phyloP scores from a whole-genome alignment of 2,329 filamentous ascomycete species.

The Pestalotiopsis sp. region DNA sequence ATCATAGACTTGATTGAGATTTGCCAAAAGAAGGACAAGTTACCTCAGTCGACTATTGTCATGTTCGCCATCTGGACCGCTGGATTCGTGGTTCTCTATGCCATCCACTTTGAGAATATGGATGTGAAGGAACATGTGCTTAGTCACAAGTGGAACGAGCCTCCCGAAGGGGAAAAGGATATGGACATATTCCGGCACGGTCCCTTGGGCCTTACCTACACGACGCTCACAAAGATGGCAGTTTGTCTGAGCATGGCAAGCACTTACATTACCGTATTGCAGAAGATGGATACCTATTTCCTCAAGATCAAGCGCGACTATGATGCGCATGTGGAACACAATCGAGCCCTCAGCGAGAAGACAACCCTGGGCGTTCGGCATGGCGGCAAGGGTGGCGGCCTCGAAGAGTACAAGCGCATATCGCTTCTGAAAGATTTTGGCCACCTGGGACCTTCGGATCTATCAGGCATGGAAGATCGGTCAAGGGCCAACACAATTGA shows the following conservation, averaged over 20 bases:
- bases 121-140: constrained; percentile 59
- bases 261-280: constrained; percentile 55
- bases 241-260: constrained; percentile 57
- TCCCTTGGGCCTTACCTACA: constrained; percentile 48
- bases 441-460: constrained; percentile 36
- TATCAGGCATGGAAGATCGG: constrained; percentile 28
- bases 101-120: constrained; percentile 69
- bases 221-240: constrained; percentile 53
- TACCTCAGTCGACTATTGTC: constrained; percentile 69
- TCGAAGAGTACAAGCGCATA: constrained; percentile 54
- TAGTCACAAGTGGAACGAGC: constrained; percentile 35
- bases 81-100: constrained; percentile 67
- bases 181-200: constrained; percentile 36
- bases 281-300: constrained; percentile 56
- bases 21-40: constrained; percentile 58
- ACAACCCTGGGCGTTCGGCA: constrained; percentile 40
- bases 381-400: constrained; percentile 48
- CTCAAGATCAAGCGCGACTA: constrained; percentile 52
- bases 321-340: constrained; percentile 29
- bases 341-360: constrained; percentile 24
- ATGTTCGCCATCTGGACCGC: constrained; percentile 70
- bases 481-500: constrained; percentile 33
- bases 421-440: constrained; percentile 46
- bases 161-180: constrained; percentile 18
- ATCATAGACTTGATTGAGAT: constrained; percentile 67